Base-by-base conservation (phyloP, 257 asterid genomes). In the Cordia subcordata region DNA sequence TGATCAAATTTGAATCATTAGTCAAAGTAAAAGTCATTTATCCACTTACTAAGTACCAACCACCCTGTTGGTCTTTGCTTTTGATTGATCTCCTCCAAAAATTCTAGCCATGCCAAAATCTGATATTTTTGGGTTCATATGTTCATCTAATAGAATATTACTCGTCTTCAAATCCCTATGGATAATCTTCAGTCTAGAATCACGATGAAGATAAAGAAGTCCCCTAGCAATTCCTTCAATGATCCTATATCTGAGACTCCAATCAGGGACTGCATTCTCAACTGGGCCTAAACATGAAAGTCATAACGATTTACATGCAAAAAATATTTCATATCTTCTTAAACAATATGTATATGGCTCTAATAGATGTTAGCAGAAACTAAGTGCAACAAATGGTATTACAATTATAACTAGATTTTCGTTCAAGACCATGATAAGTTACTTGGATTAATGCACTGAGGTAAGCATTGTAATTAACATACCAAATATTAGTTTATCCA, bases 181-280 rank as follows among this genome's bases (percentile, higher is more conserved):
- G 35, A 27, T 27, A 27, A 27, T 27, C 35, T 27, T 27, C 6
- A 27, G 6, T 57, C 50, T 3, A 13, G 50, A 57, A 57, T 57
- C 50, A 13, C 47, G 50, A 57, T 57, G 62, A 16, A 57, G 62
- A 57, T 57, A 38, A 57, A 57, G 62, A 57, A 38, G 62, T 16
- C 62, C 62, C 42, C 62, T 57, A 35, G 50, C 62, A n/a, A 57
- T 38, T 16, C 62, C 62, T 57, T 57, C 62, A 13, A 57, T 9
- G 14, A 57, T 57, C 8, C 16, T 57, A 57, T 10, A 57, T 39
- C 62, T 11, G 20, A 35, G 50, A 39, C 42, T 57, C 62, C 62
- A 57, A 18, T 49, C 42, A 23, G 37, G 21, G 1, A 33, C 4
- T 17, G 11, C 37, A 37, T 54, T 54, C 8, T 15, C 58, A 27